Evolutionary conservation across 73 alveolate genomes (phyloP).

Genomic region (Paramecium sexaurelia): DNA sequence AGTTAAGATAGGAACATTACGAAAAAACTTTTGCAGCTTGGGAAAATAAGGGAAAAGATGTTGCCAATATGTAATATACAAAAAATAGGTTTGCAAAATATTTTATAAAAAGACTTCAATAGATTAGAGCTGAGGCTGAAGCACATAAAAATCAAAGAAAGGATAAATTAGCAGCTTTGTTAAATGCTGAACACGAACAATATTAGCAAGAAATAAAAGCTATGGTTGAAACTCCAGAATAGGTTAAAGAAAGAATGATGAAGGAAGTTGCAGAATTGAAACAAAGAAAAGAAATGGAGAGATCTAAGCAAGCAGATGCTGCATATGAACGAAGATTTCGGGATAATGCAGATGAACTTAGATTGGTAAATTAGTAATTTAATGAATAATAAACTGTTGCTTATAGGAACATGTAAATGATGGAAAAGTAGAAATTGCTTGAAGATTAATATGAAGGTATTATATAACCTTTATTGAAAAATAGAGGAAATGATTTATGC

Average conservation of each 20-base stretch:
- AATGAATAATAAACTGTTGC: constrained; percentile 59
- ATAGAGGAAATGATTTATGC: constrained; percentile 70
- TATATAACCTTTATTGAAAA: neutral
- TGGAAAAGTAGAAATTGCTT: constrained; percentile 55
- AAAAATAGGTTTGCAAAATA: constrained; percentile 33
- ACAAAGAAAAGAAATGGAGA: constrained; percentile 50
- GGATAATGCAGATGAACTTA: constrained; percentile 64
- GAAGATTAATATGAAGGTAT: constrained; percentile 66
- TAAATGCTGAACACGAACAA: constrained; percentile 51
- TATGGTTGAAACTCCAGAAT: constrained; percentile 66
- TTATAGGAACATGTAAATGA: constrained; percentile 58
- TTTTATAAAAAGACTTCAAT: neutral
- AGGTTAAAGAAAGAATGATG: constrained; percentile 66
- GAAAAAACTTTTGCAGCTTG: constrained; percentile 63
- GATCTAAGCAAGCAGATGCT: constrained; percentile 30
- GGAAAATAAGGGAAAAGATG: constrained; percentile 67
- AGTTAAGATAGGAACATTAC: constrained; percentile 45
- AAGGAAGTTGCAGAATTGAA: constrained; percentile 46
- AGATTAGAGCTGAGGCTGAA: constrained; percentile 42
- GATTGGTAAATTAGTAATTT: constrained; percentile 50
- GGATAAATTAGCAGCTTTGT: constrained; percentile 48
- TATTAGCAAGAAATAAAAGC: constrained; percentile 60
- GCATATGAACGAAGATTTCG: constrained; percentile 41
- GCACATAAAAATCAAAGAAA: constrained; percentile 46
- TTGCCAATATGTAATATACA: constrained; percentile 28